phyloP scores from a whole-genome alignment of 2,329 filamentous ascomycete genomes.

The Claviceps monticola region DNA sequence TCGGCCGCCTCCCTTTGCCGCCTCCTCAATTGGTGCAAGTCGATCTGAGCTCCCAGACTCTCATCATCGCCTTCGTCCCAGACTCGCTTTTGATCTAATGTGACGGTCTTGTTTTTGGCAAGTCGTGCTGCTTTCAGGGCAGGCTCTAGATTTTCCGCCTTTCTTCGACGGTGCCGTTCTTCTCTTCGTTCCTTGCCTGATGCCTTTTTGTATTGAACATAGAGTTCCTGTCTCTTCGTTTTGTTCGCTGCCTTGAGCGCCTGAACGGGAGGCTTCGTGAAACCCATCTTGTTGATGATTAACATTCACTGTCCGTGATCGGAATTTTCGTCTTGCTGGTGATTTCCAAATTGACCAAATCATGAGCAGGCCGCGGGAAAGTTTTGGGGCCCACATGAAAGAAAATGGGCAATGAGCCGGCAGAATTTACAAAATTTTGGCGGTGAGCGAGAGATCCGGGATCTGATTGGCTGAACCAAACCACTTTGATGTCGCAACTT shows the following conservation, averaged over 20 bases:
- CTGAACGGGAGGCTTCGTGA: conserved; percentile 20
- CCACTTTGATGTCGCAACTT: background rate
- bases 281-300: conserved; percentile 15
- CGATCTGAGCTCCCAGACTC: conserved; percentile 39
- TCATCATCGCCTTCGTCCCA: conserved; percentile 70
- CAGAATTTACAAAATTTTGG: conserved; percentile 25
- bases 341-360: background rate
- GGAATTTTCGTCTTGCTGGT: background rate
- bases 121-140: conserved; percentile 58
- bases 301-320: background rate
- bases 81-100: conserved; percentile 74
- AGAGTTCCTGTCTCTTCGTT: conserved; percentile 60
- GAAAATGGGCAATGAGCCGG: conserved; percentile 7
- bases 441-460: conserved; percentile 16
- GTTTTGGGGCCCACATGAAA: conserved; percentile 9
- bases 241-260: conserved; percentile 55
- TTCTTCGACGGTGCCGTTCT: conserved; percentile 62
- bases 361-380: background rate
- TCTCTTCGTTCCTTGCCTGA: conserved; percentile 63
- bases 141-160: conserved; percentile 75
- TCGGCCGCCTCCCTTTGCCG: conserved; percentile 40
- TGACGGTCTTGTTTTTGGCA: conserved; percentile 64
- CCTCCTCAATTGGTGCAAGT: conserved; percentile 45
- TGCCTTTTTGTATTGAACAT: conserved; percentile 66
- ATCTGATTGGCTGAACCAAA: conserved; percentile 13